A percentile compares a stretch with the other conserved stretches of the same genome.
phyloP scores from a whole-genome alignment of 1,284 basidiomycete species.

The Cutaneotrichosporon daszewskae region DNA sequence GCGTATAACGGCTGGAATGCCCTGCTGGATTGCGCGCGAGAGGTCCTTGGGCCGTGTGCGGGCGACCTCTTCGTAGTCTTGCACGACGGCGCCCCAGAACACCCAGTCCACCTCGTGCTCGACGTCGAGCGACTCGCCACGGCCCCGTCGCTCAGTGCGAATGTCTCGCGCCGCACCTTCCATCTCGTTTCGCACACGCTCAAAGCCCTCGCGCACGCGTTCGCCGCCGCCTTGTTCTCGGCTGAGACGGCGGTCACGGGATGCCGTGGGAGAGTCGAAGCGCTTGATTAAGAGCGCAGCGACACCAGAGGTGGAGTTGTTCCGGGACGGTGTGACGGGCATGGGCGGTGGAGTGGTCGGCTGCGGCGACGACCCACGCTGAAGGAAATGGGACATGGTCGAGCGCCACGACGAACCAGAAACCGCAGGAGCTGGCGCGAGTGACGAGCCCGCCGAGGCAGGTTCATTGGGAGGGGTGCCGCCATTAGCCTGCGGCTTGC shows the following conservation, averaged over 20 bases:
- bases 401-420: conserved; percentile 22
- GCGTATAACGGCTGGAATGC: conserved; percentile 68
- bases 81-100: conserved; percentile 95
- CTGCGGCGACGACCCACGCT: conserved; percentile 12
- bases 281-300: conserved; percentile 23
- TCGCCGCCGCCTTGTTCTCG: conserved; percentile 32
- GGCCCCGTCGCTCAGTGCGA: conserved; percentile 52
- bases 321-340: conserved; percentile 7
- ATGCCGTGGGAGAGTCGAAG: conserved; percentile 30
- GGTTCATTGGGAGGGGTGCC: neutral
- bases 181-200: conserved; percentile 43
- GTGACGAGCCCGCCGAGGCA: neutral
- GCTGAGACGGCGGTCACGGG: conserved; percentile 34
- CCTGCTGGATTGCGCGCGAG: conserved; percentile 82
- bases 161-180: conserved; percentile 44
- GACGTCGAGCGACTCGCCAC: neutral
- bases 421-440: neutral
- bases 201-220: conserved; percentile 38
- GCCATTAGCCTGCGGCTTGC: neutral
- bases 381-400: conserved; percentile 32
- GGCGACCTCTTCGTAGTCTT: conserved; percentile 81
- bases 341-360: conserved; percentile 9
- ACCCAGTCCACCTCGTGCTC: conserved; percentile 54
- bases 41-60: conserved; percentile 69
- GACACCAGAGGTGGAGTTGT: conserved; percentile 9